Evolutionary conservation across 306 rosid species (phyloP).

Genomic region (Pachyrhizus erosus): DNA sequence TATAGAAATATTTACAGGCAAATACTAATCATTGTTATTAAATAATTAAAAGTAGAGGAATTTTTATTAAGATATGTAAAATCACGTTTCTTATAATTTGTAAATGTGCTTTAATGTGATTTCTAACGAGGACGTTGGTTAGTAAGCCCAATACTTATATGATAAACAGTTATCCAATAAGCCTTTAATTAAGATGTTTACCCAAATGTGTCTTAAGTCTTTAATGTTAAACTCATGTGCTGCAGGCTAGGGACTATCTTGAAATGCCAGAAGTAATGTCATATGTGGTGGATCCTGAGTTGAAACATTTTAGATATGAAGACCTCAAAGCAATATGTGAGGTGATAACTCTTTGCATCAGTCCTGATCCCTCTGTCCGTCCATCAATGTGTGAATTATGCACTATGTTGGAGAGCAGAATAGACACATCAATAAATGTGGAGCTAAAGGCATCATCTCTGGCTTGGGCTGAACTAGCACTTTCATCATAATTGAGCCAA

Average conservation of each 20-base stretch:
- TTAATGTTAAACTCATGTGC: constrained; percentile 19
- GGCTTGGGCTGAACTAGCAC: constrained; percentile 99
- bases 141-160: too few relatives aligned
- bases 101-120: too few relatives aligned
- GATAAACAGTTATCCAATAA: too few relatives aligned
- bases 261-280: constrained; percentile 88
- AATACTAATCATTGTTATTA: too few relatives aligned
- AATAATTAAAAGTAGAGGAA: too few relatives aligned
- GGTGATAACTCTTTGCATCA: constrained; percentile 74
- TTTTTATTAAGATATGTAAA: too few relatives aligned
- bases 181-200: too few relatives aligned
- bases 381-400: constrained; percentile 74
- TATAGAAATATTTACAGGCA: too few relatives aligned
- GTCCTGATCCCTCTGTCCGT: constrained; percentile 61
- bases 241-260: constrained; percentile 88
- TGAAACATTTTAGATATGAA: constrained; percentile 82
- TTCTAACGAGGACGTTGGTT: too few relatives aligned
- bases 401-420: constrained; percentile 71
- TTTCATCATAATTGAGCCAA: constrained; percentile 63
- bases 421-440: constrained; percentile 73
- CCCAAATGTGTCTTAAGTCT: background rate
- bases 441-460: constrained; percentile 86
- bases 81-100: too few relatives aligned
- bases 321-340: constrained; percentile 87
- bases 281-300: constrained; percentile 82